Conservation (phyloP, 768 basidiomycete species). For the Naganishia vishniacii region DNA sequence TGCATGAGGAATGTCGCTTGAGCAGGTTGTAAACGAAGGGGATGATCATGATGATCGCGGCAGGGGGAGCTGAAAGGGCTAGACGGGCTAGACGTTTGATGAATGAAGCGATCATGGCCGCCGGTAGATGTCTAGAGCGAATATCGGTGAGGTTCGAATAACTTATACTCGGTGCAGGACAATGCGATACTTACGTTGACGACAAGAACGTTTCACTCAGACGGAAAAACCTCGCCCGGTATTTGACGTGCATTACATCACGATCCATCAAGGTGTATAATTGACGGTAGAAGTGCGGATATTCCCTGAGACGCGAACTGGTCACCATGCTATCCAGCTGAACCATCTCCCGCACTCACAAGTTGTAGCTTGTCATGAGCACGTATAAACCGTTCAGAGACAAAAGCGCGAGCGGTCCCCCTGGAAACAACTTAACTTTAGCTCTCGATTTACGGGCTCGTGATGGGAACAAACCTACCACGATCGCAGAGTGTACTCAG, state of each 20-base stretch:
- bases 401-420: conserved; percentile 72
- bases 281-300: conserved; percentile 87
- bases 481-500: conserved; percentile 37
- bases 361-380: conserved; percentile 84
- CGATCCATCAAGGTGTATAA: conserved; percentile 84
- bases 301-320: conserved; percentile 61
- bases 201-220: conserved; percentile 82
- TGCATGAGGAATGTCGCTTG: conserved; percentile 82
- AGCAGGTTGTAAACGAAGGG: conserved; percentile 92
- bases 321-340: not conserved
- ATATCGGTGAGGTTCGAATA: not conserved
- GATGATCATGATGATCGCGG: conserved; percentile 81
- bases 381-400: conserved; percentile 86
- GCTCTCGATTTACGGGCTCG: too few relatives aligned
- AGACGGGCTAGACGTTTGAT: conserved; percentile 83
- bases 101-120: conserved; percentile 87
- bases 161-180: conserved; percentile 1
- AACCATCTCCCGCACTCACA: conserved; percentile 56
- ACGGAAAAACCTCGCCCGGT: conserved; percentile 91
- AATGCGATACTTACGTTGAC: conserved; percentile 64
- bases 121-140: conserved; percentile 69
- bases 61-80: conserved; percentile 76
- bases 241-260: conserved; percentile 81
- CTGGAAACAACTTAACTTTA: too few relatives aligned
- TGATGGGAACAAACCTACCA: too few relatives aligned